phyloP scores from a whole-genome alignment of 2,329 filamentous ascomycete species.

The Aspergillus spinulosporus region DNA sequence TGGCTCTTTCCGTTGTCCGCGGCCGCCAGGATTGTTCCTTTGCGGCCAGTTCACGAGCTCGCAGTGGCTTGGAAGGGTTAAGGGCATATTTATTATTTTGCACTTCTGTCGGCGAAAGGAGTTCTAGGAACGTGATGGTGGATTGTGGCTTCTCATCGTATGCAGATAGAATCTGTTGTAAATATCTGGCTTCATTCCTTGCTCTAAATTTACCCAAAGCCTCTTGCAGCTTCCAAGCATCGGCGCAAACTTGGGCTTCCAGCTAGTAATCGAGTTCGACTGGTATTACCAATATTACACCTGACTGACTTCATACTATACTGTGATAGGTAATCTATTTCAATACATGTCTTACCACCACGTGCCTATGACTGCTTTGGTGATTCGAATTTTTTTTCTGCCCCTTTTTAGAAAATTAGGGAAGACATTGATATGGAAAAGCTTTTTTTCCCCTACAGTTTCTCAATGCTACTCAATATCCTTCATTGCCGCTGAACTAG shows the following conservation, averaged over 20 bases:
- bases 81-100: constrained; percentile 14
- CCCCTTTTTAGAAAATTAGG: constrained; percentile 6
- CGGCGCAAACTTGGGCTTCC: not conserved
- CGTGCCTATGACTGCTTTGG: constrained; percentile 9
- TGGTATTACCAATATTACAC: not conserved
- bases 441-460: too few relatives aligned
- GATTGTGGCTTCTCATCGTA: constrained; percentile 15
- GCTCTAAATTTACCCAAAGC: too few relatives aligned
- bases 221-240: not conserved
- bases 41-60: not conserved
- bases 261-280: not conserved
- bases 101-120: constrained; percentile 26
- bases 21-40: constrained; percentile 7
- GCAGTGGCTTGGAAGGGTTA: not conserved
- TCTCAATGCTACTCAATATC: too few relatives aligned
- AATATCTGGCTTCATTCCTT: not conserved
- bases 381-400: constrained; percentile 3
- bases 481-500: not conserved
- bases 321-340: not conserved
- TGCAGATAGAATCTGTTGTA: constrained; percentile 19
- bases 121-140: constrained; percentile 22
- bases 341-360: constrained; percentile 1
- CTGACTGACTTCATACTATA: not conserved
- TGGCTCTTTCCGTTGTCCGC: constrained; percentile 1
- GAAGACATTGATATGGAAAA: not conserved